Percentiles rank a stretch among this genome's conserved stretches.
These are phyloP conservation scores for Rhododendron vialii DNA, from an alignment of 148 eudicot genomes.

Conservation along the genomic window DNA sequence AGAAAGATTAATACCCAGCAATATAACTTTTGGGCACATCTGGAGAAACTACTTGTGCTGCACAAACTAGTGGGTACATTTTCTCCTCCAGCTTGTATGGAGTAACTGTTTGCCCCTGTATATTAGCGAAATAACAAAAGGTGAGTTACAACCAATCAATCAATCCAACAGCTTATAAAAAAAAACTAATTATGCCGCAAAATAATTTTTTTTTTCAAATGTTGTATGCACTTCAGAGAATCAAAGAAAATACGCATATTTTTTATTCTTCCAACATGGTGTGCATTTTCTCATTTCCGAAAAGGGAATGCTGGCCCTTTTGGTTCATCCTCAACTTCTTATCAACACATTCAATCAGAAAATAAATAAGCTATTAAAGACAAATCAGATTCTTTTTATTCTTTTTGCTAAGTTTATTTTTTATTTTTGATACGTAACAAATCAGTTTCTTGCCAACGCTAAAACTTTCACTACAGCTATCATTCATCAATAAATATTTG, in stretches of 20 bases:
- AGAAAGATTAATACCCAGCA: conserved; percentile 40
- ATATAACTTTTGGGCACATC: conserved; percentile 32
- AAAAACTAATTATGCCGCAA: background rate
- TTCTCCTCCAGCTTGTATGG: conserved; percentile 48
- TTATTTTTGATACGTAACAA: too few relatives aligned
- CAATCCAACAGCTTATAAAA: background rate
- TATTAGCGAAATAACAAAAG: background rate
- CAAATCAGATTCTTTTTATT: background rate
- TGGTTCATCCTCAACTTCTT: too few relatives aligned
- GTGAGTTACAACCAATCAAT: background rate
- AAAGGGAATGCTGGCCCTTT: too few relatives aligned
- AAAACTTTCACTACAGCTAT: too few relatives aligned
- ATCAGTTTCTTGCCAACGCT: too few relatives aligned
- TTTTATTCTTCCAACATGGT: too few relatives aligned
- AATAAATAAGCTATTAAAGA: background rate
- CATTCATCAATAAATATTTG: too few relatives aligned
- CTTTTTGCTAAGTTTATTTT: too few relatives aligned
- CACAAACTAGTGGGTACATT: conserved; percentile 65
- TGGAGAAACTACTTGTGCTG: conserved; percentile 48
- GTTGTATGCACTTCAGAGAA: too few relatives aligned
- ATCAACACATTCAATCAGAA: background rate
- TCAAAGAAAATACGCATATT: too few relatives aligned
- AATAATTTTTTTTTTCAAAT: too few relatives aligned
- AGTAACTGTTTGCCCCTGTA: conserved; percentile 68
- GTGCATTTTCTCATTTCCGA: too few relatives aligned